phyloP scores from a whole-genome alignment of 2,329 filamentous ascomycete species.

The Fusarium sp. region DNA sequence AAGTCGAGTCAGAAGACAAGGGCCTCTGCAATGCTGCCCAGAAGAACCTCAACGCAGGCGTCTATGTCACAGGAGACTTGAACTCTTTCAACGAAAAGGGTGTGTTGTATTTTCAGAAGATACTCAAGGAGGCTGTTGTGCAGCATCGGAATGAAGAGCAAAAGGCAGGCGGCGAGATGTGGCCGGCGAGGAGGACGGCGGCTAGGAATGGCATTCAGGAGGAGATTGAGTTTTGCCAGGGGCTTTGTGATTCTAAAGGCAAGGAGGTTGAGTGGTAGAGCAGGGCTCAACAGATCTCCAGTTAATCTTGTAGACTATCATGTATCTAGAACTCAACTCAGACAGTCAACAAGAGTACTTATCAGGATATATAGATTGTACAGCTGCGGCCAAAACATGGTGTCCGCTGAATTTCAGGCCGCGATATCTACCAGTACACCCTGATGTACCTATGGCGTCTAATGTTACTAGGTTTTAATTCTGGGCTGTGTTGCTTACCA shows the following conservation, averaged over 20 bases:
- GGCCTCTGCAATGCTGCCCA: conserved; percentile 69
- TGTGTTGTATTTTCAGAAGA: conserved; percentile 65
- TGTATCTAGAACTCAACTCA: not conserved
- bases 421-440: too few species aligned
- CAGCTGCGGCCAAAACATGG: too few species aligned
- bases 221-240: conserved; percentile 17
- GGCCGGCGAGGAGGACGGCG: conserved; percentile 57
- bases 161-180: conserved; percentile 58
- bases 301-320: not conserved
- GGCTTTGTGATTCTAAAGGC: not conserved
- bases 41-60: conserved; percentile 68
- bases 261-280: conserved; percentile 13
- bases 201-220: conserved; percentile 27
- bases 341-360: not conserved
- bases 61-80: conserved; percentile 71
- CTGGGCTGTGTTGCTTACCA: too few species aligned
- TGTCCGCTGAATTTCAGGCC: too few species aligned
- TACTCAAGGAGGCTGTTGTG: conserved; percentile 59
- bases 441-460: too few species aligned
- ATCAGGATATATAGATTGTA: not conserved
- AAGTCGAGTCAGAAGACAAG: conserved; percentile 73
- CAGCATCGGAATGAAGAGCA: conserved; percentile 60
- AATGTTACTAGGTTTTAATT: too few species aligned
- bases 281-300: not conserved
- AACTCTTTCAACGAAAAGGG: conserved; percentile 71